Evolutionary conservation across 257 asterid species (phyloP), one percentile per base, ranked within the genome.

Genomic region (Nicotiana attenuata): DNA sequence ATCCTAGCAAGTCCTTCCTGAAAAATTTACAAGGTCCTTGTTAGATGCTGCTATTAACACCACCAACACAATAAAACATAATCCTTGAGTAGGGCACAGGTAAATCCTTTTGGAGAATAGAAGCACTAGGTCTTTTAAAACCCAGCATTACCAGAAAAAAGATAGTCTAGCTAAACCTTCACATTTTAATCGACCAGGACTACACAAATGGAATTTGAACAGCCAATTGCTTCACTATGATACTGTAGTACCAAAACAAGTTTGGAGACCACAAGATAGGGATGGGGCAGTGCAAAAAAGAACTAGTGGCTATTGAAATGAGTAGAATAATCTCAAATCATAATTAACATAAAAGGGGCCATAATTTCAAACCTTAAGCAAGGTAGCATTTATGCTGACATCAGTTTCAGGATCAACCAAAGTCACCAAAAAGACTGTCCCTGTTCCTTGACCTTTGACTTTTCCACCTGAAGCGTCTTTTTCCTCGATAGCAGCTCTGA

Each of bases 401-500:
- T 93, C 97, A 59, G 89, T 79, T 77, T 94, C 98, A 5, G 95
- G 20, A 28, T 91, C 97, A 4, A 89, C 45, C 94, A 94, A 67
- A 38, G 94, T 93, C 6, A 96, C 97, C 94, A 91, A 61, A 33
- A 91, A 88, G 69, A 96, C 33, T 13, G 92, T 86, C 15, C 99
- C 98, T 20, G 98, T 93, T 80, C 99, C 99, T 89, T 96, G 98
- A 29, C 98, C 99, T 83, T 93, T 96, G 19, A 89, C 97, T 91
- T 96, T 94, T 53, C 98, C 99, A 5, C 90, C 97, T n/a, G 99
- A 92, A n/a, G 91, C 76, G 84, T 94, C 98, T 82, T 86, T 92
- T 13, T 96, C 99, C 86, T 94, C 98, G 0, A 93, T 85, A 75
- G 92, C 82, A 17, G 97, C 98, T 88, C 65, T 91, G 55, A 91